Conservation (phyloP, 768 basidiomycete genomes). For the Leccinum olivaceopallidum region DNA sequence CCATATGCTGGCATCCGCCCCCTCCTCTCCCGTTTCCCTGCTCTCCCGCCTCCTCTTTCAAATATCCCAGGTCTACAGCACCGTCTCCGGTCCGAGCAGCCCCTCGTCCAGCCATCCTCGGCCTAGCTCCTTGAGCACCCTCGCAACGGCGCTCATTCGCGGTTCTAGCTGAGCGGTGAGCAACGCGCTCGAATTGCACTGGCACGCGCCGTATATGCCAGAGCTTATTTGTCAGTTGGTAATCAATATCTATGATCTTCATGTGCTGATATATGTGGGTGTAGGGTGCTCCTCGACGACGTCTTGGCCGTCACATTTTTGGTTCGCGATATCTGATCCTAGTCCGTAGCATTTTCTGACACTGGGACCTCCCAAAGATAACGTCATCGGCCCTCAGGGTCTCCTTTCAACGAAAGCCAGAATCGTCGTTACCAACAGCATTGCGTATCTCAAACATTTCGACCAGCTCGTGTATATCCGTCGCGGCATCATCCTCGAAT, state of each 20-base stretch:
- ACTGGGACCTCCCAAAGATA: conserved; percentile 44
- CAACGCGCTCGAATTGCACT: conserved; percentile 82
- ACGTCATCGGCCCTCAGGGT: conserved; percentile 85
- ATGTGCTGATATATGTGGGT: neutral
- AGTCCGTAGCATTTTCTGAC: neutral
- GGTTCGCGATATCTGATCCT: conserved; percentile 39
- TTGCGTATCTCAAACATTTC: conserved; percentile 79
- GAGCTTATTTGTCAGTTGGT: conserved; percentile 75
- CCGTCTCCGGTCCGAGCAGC: too few species aligned
- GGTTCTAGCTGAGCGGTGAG: conserved; percentile 69
- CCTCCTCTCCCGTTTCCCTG: too few species aligned
- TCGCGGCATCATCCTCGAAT: conserved; percentile 80
- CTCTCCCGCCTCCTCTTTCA: too few species aligned
- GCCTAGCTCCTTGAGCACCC: too few species aligned
- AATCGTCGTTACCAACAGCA: conserved; percentile 83
- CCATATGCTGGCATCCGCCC: too few species aligned
- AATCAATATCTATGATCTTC: too few species aligned
- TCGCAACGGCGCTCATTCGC: neutral
- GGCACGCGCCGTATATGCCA: conserved; percentile 87
- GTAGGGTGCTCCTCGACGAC: conserved; percentile 81
- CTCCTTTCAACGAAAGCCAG: conserved; percentile 81
- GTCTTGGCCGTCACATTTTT: conserved; percentile 85
- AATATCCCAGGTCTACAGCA: too few species aligned
- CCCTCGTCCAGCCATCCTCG: too few species aligned
- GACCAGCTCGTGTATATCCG: conserved; percentile 76